Conservation (phyloP, 1,284 basidiomycete genomes). For the Heterobasidion occidentale region DNA sequence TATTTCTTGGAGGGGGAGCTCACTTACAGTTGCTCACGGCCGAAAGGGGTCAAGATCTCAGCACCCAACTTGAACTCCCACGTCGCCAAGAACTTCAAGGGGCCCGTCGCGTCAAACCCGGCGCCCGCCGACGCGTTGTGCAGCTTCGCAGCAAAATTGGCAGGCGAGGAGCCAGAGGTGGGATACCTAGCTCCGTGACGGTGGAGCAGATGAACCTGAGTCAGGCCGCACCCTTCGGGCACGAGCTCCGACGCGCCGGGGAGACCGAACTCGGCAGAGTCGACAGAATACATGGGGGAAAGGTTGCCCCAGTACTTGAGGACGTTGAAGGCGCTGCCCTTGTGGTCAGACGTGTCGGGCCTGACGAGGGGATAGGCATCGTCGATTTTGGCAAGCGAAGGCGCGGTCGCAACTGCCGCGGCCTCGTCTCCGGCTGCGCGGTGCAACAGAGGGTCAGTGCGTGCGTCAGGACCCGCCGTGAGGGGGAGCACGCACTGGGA, state of each 20-base stretch:
- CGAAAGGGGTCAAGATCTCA: conserved; percentile 51
- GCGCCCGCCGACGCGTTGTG: conserved; percentile 24
- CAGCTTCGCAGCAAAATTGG: conserved; percentile 33
- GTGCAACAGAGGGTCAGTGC: not conserved
- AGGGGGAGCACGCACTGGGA: conserved; percentile 14
- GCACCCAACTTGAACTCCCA: conserved; percentile 51
- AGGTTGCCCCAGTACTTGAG: conserved; percentile 44
- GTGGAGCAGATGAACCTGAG: conserved; percentile 46
- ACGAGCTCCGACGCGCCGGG: conserved; percentile 37
- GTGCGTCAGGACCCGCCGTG: not conserved
- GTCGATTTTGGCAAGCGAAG: conserved; percentile 14
- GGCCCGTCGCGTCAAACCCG: conserved; percentile 34
- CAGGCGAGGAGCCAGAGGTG: conserved; percentile 28
- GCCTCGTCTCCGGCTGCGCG: conserved; percentile 17
- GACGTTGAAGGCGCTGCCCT: conserved; percentile 15
- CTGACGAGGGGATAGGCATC: conserved; percentile 18
- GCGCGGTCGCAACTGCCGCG: conserved; percentile 19
- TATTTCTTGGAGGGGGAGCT: not conserved
- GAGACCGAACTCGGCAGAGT: conserved; percentile 41
- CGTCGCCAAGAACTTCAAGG: conserved; percentile 43
- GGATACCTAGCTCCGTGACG: conserved; percentile 50
- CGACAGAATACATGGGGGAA: conserved; percentile 49
- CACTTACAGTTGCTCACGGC: conserved; percentile 42
- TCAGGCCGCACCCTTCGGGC: conserved; percentile 42
- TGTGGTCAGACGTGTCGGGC: conserved; percentile 11